Percentiles rank a stretch among this genome's conserved stretches.
Conservation (phyloP, 108 stramenopile genomes). For the Bacterosira constricta region DNA sequence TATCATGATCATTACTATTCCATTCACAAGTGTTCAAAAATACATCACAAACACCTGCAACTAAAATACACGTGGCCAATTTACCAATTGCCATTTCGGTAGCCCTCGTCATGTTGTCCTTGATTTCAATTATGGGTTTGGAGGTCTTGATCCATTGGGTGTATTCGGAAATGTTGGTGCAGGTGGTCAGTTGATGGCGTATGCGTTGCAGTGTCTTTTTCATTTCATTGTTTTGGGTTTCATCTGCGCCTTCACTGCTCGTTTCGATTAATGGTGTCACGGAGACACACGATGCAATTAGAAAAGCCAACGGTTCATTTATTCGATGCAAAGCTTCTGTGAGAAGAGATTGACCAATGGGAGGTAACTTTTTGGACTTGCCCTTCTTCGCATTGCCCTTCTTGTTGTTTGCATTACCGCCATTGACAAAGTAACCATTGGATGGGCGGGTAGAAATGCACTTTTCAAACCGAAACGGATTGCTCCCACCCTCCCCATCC, state of each 20-base stretch:
- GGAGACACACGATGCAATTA: conserved; percentile 31
- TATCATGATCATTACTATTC: not conserved
- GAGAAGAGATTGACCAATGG: conserved; percentile 33
- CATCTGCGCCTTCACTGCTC: not conserved
- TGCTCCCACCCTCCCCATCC: no score
- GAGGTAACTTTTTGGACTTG: conserved; percentile 13
- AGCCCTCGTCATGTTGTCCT: conserved; percentile 23
- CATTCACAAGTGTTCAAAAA: conserved; percentile 22
- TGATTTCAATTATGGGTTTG: conserved; percentile 30
- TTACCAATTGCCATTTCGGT: conserved; percentile 37
- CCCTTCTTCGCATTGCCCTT: conserved; percentile 15
- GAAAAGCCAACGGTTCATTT: conserved; percentile 37
- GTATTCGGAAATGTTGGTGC: conserved; percentile 32
- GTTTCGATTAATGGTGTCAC: conserved; percentile 11
- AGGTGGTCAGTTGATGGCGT: conserved; percentile 28
- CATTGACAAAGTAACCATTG: not conserved
- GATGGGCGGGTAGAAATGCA: conserved; percentile 21
- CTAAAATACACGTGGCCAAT: conserved; percentile 24
- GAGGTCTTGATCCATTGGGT: conserved; percentile 28
- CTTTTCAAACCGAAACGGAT: conserved; percentile 40
- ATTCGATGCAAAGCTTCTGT: conserved; percentile 39
- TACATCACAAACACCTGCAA: conserved; percentile 27
- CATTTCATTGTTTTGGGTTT: conserved; percentile 16
- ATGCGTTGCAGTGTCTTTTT: conserved; percentile 17
- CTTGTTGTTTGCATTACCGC: not conserved